Evolutionary conservation across 306 rosid species (phyloP).

Genomic region (Cyamopsis tetragonoloba): DNA sequence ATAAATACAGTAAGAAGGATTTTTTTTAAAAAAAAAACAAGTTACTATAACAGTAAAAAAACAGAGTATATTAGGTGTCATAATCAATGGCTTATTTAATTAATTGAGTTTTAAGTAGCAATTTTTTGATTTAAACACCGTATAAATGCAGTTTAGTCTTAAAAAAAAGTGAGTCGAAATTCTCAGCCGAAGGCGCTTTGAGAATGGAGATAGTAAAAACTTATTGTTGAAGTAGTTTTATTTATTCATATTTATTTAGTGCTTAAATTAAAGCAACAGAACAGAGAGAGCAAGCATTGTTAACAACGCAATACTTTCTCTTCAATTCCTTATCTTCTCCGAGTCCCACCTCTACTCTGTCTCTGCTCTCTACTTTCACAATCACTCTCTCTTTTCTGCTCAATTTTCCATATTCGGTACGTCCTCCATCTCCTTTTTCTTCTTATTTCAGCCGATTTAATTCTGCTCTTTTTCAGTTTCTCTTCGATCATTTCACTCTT

Average conservation of each 20-base stretch:
- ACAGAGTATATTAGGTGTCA: too few relatives aligned
- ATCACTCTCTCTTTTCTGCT: not conserved
- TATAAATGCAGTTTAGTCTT: too few relatives aligned
- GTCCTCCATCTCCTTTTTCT: not conserved
- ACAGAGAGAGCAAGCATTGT: not conserved
- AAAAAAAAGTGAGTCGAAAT: too few relatives aligned
- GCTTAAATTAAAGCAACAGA: not conserved
- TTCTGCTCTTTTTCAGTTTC: not conserved
- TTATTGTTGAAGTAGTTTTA: not conserved
- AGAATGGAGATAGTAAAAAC: too few relatives aligned
- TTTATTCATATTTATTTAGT: not conserved
- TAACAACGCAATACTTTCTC: not conserved
- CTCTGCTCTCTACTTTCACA: not conserved
- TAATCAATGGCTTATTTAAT: too few relatives aligned
- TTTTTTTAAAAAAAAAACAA: too few relatives aligned
- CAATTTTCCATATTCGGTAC: not conserved
- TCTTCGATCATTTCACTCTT: not conserved
- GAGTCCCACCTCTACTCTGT: not conserved
- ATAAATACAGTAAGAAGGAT: too few relatives aligned
- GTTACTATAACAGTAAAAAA: too few relatives aligned
- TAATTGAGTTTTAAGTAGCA: too few relatives aligned
- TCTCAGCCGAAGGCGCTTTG: too few relatives aligned
- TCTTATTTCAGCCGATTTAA: not conserved
- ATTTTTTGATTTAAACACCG: too few relatives aligned
- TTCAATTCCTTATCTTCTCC: conserved; percentile 28